Evolutionary conservation across 805 yeast genomes (phyloP), one percentile per base, ranked within the genome.

Genomic region (Wickerhamiella galacta): DNA sequence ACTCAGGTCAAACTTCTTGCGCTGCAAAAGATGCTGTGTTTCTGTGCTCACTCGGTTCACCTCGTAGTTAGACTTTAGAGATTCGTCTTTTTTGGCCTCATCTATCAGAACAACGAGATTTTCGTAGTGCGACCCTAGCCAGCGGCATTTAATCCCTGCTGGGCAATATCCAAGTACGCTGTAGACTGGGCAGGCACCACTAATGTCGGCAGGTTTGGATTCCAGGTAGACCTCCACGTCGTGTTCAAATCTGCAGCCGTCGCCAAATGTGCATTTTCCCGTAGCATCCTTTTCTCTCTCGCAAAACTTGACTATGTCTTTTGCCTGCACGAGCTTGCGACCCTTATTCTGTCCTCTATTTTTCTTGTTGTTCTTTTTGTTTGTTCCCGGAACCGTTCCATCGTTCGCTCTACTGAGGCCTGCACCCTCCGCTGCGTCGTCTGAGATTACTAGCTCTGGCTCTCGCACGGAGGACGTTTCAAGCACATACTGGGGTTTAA

Each of bases 81-180:
- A 53, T 42, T 39, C 47, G 6, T 56, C 66, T 24, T 56, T 56
- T 39, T 53, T 51, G 1, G 46, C 68, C 31, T 53, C 51, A 47
- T 70, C 72, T 34, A 53, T 62, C 22, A 63, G 39, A 15, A 75
- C 53, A 38, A 52, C 37, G 23, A 42, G 39, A n/a, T 57, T 34
- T 56, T 59, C 12, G 63, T 54, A 36, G 57, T 90, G 96, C 11
- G 80, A 68, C 3, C 67, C 58, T 36, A 90, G 64, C 81, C 94
- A 90, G 46, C 95, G 70, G 58, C 99, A 90, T 53, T 81, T 87
- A 45, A 80, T 57, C 0, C 98, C 98, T 39, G 77, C 68, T 3
- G 94, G 93, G 61, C 99, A 90, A 48, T 70, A 74, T 0, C 99
- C 99, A 22, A 81, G 60, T 1, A 78, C 75, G 21, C 60, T 60